Evolutionary conservation across 257 asterid genomes (phyloP), one percentile per base, ranked within the genome.

Genomic region (Solanum lycopersicoides): DNA sequence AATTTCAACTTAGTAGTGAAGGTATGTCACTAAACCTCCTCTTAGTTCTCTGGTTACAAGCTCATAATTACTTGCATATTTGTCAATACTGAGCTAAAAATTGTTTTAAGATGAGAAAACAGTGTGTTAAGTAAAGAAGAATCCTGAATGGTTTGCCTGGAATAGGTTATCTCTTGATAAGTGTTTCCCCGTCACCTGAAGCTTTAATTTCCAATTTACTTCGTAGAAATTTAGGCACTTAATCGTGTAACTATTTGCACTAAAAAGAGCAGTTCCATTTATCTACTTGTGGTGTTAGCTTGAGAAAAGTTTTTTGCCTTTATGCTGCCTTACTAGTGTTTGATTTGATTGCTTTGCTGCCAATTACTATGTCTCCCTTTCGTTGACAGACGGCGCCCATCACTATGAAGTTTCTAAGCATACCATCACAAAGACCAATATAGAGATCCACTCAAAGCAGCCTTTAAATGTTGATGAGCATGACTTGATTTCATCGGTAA

Each of bases 401-500:
- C 87, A 87, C 80, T 32, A 74, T 73, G 90, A 92, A 76, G 89
- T 83, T 30, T 84, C 94, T 88, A 91, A 91, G 88, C 95, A 91
- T 82, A 75, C 50, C 80, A 89, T 79, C 82, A 88, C 91, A 30
- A 56, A 83, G 76, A 85, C 91, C 60, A 88, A 89, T 41, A 73
- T 87, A 25, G 90, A 91, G 82, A 82, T 93, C 88, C 94, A 83
- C 74, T 32, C 92, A 10, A 89, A 92, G 86, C 92, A 93, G 85
- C 65, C 89, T 60, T 83, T 88, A 85, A 90, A 65, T 60, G 73
- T 89, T 32, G 89, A 88, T 72, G 88, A 83, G 72, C 86, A 87
- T 74, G 86, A 86, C 11, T 42, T 41, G 56, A 71, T 87, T 73
- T 83, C 56, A 15, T 86, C 91, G 5, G 84, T 80, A 32, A 89